These are phyloP conservation scores for Euphrasia arctica DNA, from an alignment of 305 asterid genomes.

Conservation along the genomic window DNA sequence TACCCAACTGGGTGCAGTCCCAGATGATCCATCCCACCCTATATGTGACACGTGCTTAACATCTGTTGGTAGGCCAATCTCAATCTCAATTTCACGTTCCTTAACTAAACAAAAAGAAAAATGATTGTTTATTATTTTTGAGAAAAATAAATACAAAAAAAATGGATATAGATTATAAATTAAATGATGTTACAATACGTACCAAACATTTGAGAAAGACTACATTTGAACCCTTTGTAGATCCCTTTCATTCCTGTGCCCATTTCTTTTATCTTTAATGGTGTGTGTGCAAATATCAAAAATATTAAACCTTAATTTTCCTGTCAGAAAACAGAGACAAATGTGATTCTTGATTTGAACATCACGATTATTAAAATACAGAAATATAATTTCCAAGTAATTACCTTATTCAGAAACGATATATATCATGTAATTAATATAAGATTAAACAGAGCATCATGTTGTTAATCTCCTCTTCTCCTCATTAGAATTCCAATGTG, in stretches of 20 bases:
- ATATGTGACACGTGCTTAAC: conserved; percentile 96
- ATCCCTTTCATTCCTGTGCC: conserved; percentile 75
- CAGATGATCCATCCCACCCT: conserved; percentile 89
- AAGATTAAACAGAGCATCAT: conserved; percentile 29
- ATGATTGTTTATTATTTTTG: neutral
- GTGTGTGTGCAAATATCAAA: conserved; percentile 27
- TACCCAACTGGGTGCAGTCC: conserved; percentile 90
- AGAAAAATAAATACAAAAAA: neutral
- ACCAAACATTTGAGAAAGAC: conserved; percentile 71
- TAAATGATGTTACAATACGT: conserved; percentile 21
- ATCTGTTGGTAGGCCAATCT: conserved; percentile 87
- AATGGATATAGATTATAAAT: neutral
- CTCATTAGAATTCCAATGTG: conserved; percentile 26
- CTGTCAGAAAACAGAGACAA: neutral
- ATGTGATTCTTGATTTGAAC: no score
- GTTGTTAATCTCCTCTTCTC: conserved; percentile 30
- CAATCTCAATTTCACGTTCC: conserved; percentile 84
- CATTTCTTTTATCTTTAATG: conserved; percentile 33
- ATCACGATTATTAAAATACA: no score
- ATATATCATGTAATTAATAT: conserved; percentile 6
- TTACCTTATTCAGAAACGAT: conserved; percentile 28
- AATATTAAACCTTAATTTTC: conserved; percentile 17
- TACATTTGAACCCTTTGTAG: conserved; percentile 69
- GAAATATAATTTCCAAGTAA: no score
- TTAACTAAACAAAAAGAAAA: conserved; percentile 49